Conservation (phyloP, 2,329 filamentous ascomycete genomes). For the Epichloe uncinata region DNA sequence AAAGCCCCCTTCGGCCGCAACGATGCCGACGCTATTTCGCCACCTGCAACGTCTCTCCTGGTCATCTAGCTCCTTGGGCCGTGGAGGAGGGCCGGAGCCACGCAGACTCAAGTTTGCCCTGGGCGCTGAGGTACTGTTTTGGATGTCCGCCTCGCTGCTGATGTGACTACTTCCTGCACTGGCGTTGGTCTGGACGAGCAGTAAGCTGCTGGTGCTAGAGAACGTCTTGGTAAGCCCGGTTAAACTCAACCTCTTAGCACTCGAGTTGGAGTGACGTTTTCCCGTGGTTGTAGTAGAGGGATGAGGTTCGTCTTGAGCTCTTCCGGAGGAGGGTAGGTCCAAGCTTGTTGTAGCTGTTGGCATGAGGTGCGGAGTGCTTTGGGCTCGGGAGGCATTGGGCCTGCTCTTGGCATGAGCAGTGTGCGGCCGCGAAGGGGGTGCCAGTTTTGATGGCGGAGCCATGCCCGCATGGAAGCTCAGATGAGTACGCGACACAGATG, state of each 20-base stretch:
- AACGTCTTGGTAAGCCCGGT: slow-evolving; percentile 47
- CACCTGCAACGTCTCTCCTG: slow-evolving; percentile 38
- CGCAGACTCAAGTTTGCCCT: slow-evolving; percentile 30
- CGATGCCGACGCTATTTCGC: slow-evolving; percentile 42
- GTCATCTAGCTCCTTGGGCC: slow-evolving; percentile 22
- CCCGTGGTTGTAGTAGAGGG: slow-evolving; percentile 16
- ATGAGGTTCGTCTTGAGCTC: slow-evolving; percentile 15
- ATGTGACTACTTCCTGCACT: slow-evolving; percentile 33
- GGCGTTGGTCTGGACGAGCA: slow-evolving; percentile 45
- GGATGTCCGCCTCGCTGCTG: slow-evolving; percentile 31
- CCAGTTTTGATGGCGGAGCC: slow-evolving; percentile 7
- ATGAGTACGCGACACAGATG: slow-evolving; percentile 18
- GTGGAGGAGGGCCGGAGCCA: slow-evolving; percentile 17
- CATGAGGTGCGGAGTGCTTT: slow-evolving; percentile 35
- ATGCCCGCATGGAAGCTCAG: slow-evolving; percentile 19
- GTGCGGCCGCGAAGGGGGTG: slow-evolving; percentile 30
- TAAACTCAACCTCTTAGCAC: slow-evolving; percentile 45
- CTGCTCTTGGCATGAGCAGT: slow-evolving; percentile 38
- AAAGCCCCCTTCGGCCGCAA: slow-evolving; percentile 40
- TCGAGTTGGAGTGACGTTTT: slow-evolving; percentile 39
- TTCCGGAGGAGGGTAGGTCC: slow-evolving; percentile 11
- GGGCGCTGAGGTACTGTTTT: slow-evolving; percentile 21
- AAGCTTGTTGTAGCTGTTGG: slow-evolving; percentile 12
- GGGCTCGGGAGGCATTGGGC: slow-evolving; percentile 28
- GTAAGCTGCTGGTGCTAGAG: slow-evolving; percentile 46